phyloP scores from a whole-genome alignment of 2,329 filamentous ascomycete genomes.

The Colletotrichum sp. region DNA sequence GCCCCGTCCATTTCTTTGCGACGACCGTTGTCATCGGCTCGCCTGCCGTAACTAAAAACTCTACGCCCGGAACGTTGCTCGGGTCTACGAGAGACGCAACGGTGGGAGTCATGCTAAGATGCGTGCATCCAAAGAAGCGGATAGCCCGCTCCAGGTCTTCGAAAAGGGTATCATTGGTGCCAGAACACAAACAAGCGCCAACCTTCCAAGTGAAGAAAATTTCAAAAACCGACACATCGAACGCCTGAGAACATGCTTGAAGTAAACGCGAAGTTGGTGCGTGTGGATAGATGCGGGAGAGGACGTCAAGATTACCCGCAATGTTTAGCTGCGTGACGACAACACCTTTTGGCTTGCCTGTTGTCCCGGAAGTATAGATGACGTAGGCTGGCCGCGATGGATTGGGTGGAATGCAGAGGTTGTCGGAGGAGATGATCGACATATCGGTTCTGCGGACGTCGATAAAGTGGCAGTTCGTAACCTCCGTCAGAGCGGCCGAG shows the following conservation, averaged over 20 bases:
- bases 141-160: slow-evolving; percentile 74
- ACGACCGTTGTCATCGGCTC: slow-evolving; percentile 80
- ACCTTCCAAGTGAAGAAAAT: slow-evolving; percentile 85
- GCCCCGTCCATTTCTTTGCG: slow-evolving; percentile 69
- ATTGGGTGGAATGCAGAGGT: slow-evolving; percentile 42
- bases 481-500: slow-evolving; percentile 6
- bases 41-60: slow-evolving; percentile 81
- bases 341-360: slow-evolving; percentile 81
- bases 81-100: slow-evolving; percentile 79
- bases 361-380: slow-evolving; percentile 85
- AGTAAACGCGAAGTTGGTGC: slow-evolving; percentile 63
- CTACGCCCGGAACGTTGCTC: slow-evolving; percentile 69
- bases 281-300: slow-evolving; percentile 71
- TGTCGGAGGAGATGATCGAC: slow-evolving; percentile 33
- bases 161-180: slow-evolving; percentile 76
- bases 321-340: slow-evolving; percentile 79
- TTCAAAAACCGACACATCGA: slow-evolving; percentile 89
- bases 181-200: slow-evolving; percentile 81
- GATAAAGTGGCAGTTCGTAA: slow-evolving; percentile 29
- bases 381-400: slow-evolving; percentile 71
- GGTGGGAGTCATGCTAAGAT: slow-evolving; percentile 85
- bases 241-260: slow-evolving; percentile 84
- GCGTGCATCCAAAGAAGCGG: slow-evolving; percentile 68
- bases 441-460: slow-evolving; percentile 37
- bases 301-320: slow-evolving; percentile 73